Percentiles rank a stretch among this genome's conserved stretches.
Conservation (phyloP, 2,329 filamentous ascomycete genomes). For the Domatiomyces globalis region DNA sequence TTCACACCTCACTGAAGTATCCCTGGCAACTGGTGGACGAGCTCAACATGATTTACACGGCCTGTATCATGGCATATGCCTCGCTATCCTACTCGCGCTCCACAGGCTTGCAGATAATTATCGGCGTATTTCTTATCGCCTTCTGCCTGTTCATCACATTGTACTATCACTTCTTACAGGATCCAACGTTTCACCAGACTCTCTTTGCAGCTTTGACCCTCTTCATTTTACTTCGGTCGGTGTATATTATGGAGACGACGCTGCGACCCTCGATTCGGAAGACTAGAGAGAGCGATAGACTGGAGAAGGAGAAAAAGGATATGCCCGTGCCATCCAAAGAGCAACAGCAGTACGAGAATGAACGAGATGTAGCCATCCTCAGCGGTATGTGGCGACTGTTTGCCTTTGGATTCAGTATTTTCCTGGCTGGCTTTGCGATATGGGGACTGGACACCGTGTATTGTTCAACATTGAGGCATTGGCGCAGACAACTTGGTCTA, state of each 20-base stretch:
- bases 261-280: conserved; percentile 46
- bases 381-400: conserved; percentile 67
- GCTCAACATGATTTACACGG: conserved; percentile 59
- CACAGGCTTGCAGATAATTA: conserved; percentile 33
- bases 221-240: conserved; percentile 55
- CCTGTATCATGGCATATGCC: conserved; percentile 55
- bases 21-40: conserved; percentile 60
- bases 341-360: conserved; percentile 36
- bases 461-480: conserved; percentile 50
- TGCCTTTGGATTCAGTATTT: conserved; percentile 51
- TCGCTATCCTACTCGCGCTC: conserved; percentile 59
- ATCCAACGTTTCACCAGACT: conserved; percentile 70
- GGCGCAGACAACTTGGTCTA: conserved; percentile 54
- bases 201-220: conserved; percentile 61
- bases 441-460: conserved; percentile 72
- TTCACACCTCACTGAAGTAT: conserved; percentile 52
- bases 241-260: conserved; percentile 61
- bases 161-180: conserved; percentile 68
- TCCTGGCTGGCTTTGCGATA: conserved; percentile 59
- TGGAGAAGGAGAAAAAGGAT: conserved; percentile 24
- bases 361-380: conserved; percentile 43
- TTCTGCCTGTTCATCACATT: conserved; percentile 58
- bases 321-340: conserved; percentile 30
- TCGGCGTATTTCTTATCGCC: conserved; percentile 44
- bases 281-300: conserved; percentile 32